These are phyloP conservation scores for Nitzschia sp. DNA, from an alignment of 108 stramenopile species.

Conservation along the genomic window DNA sequence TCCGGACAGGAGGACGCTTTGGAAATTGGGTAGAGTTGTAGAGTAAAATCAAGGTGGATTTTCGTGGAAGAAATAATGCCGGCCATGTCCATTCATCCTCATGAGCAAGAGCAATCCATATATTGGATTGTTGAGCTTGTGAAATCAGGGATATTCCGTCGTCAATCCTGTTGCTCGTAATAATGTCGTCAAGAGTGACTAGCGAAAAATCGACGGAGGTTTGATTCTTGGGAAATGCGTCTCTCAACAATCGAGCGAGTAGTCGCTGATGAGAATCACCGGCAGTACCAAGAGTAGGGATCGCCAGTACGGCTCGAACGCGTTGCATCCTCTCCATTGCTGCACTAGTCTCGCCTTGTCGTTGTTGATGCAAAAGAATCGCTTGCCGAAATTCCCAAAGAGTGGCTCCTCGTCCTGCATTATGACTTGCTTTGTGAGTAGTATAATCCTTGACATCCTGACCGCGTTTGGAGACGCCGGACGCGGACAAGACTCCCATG, in stretches of 20 bases:
- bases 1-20: neutral
- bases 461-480: conserved; percentile 9
- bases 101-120: conserved; percentile 21
- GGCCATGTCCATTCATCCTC: conserved; percentile 22
- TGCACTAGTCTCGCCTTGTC: neutral
- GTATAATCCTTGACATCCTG: conserved; percentile 18
- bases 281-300: too few species aligned
- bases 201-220: neutral
- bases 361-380: neutral
- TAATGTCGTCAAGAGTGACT: neutral
- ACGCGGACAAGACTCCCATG: conserved; percentile 19
- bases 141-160: neutral
- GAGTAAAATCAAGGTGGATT: conserved; percentile 19
- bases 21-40: conserved; percentile 8
- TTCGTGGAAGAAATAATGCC: conserved; percentile 30
- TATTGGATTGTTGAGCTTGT: neutral
- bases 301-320: neutral
- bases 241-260: too few species aligned
- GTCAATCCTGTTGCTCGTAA: neutral
- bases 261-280: too few species aligned
- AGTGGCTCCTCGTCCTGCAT: conserved; percentile 7
- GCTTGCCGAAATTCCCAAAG: conserved; percentile 18
- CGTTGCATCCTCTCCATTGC: neutral
- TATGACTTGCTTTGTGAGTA: neutral
- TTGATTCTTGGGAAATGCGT: neutral